Percentiles rank a stretch among this genome's conserved stretches.
Evolutionary conservation across 2,329 filamentous ascomycete genomes (phyloP).

Genomic region (Aureobasidium sp.): DNA sequence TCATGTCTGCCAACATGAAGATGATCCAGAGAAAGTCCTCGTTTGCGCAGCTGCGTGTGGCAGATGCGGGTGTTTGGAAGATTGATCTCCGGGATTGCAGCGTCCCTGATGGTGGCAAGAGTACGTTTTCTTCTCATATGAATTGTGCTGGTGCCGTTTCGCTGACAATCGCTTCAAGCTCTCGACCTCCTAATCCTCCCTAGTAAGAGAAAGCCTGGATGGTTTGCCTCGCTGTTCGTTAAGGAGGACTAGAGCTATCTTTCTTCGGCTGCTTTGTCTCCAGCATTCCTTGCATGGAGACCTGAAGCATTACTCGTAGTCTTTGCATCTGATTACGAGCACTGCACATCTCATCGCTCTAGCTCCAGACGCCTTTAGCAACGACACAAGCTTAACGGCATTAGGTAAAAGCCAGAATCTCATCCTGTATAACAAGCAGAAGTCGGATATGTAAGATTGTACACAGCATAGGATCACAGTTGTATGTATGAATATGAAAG

Average conservation of each 20-base stretch:
- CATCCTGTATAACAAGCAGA: background rate
- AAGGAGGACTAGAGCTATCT: background rate
- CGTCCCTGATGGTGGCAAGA: background rate
- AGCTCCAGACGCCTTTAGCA: background rate
- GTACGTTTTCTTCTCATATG: background rate
- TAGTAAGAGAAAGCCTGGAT: background rate
- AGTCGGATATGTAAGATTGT: background rate
- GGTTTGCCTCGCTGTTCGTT: background rate
- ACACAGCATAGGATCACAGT: background rate
- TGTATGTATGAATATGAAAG: background rate
- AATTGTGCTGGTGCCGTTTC: background rate
- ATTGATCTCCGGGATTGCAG: conserved; percentile 11
- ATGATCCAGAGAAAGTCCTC: conserved; percentile 2
- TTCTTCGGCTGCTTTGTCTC: background rate
- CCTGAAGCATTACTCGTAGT: background rate
- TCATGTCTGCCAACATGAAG: conserved; percentile 2
- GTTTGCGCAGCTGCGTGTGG: background rate
- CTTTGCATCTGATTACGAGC: background rate
- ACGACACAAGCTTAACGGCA: background rate
- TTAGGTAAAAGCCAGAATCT: background rate
- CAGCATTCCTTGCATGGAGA: background rate
- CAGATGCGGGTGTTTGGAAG: background rate
- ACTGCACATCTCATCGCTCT: background rate
- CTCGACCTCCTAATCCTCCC: background rate
- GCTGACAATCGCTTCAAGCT: background rate